A percentile compares a stretch with the other conserved stretches of the same genome.
These are phyloP conservation scores for Lantana camara DNA, from an alignment of 257 asterid species.

Conservation along the genomic window DNA sequence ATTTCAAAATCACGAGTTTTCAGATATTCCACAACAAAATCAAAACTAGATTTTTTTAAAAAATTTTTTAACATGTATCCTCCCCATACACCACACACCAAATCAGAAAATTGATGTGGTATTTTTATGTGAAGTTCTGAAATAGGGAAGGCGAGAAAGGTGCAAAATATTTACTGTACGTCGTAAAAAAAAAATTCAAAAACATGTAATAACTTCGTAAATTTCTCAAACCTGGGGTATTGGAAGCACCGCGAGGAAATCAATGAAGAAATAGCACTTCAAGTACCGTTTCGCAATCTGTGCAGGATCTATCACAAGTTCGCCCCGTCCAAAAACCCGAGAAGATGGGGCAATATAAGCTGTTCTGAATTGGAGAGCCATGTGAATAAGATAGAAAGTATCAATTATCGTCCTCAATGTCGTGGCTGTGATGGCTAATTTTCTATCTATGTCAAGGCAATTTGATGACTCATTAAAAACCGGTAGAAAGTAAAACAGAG, in stretches of 20 bases:
- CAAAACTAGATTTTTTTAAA: not conserved
- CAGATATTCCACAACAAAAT: conserved; percentile 6
- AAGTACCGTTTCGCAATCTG: conserved; percentile 93
- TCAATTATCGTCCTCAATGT: conserved; percentile 87
- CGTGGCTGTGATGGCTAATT: conserved; percentile 82
- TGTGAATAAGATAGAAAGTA: conserved; percentile 86
- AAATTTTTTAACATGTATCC: not conserved
- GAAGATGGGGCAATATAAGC: conserved; percentile 99
- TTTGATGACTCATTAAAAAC: conserved; percentile 62
- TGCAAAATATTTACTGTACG: not conserved
- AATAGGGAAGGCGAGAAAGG: not conserved
- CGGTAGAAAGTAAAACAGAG: conserved; percentile 94
- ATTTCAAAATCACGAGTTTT: not conserved
- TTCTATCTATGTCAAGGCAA: conserved; percentile 89
- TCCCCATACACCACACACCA: conserved; percentile 2
- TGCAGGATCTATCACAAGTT: conserved; percentile 93
- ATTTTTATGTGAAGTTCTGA: not conserved
- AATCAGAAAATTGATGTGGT: not conserved
- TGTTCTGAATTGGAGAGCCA: conserved; percentile 96
- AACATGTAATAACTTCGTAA: conserved; percentile 6
- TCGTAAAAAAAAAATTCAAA: not conserved
- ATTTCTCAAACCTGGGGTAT: conserved; percentile 82
- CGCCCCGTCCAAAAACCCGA: conserved; percentile 98
- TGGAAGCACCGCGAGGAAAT: conserved; percentile 91
- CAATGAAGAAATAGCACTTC: conserved; percentile 80